Evolutionary conservation across 352 stramenopile genomes (phyloP).

Genomic region (Pythium periplocum): DNA sequence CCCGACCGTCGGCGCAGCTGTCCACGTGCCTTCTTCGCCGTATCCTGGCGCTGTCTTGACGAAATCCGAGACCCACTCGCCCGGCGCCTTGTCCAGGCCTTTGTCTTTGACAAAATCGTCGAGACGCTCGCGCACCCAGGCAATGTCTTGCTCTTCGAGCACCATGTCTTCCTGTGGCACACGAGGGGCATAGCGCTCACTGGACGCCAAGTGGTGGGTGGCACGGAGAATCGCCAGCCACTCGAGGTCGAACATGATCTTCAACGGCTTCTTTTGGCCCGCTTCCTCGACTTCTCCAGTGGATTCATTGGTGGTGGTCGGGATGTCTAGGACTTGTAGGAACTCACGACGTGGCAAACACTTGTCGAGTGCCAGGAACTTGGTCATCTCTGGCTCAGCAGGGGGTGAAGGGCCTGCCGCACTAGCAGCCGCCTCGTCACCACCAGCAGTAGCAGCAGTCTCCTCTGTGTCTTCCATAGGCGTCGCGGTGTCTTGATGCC

Average conservation of each 20-base stretch:
- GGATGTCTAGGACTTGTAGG: conserved; percentile 91
- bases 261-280: conserved; percentile 14
- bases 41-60: conserved; percentile 66
- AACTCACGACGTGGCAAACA: conserved; percentile 94
- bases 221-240: conserved; percentile 93
- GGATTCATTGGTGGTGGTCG: conserved; percentile 12
- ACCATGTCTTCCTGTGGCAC: conserved; percentile 70
- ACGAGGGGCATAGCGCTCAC: conserved; percentile 48
- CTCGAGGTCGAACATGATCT: conserved; percentile 91
- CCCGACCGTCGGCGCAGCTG: conserved; percentile 30
- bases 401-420: too few species aligned
- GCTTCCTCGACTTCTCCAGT: not conserved
- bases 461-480: not conserved
- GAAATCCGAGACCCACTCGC: conserved; percentile 79
- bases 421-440: not conserved
- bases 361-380: conserved; percentile 99
- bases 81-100: conserved; percentile 34
- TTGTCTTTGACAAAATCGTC: conserved; percentile 50
- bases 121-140: conserved; percentile 56
- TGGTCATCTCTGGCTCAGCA: conserved; percentile 44
- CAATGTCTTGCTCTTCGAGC: conserved; percentile 75
- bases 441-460: not conserved
- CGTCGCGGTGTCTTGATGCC: conserved; percentile 35
- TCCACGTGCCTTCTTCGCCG: conserved; percentile 30
- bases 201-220: conserved; percentile 87